Evolutionary conservation across 768 basidiomycete genomes (phyloP), one percentile per base, ranked within the genome.

Genomic region (Tylopilus rubrobrunneus): DNA sequence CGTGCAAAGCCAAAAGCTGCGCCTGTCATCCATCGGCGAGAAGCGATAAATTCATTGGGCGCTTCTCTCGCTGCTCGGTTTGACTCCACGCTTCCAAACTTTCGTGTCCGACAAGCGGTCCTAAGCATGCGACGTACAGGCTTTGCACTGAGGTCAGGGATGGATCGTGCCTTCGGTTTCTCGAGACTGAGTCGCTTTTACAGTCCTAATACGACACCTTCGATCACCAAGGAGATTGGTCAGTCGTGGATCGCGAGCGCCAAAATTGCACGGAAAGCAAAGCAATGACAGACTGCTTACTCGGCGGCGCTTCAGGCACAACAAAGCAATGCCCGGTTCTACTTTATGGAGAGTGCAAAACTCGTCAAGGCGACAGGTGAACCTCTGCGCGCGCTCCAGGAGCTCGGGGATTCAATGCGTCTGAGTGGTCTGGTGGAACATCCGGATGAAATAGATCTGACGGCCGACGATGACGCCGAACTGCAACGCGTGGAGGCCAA

Each of bases 281-380:
- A 92, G 0, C 94, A 98, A 67, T 86, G 84, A 77, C 96, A 98
- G 73, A 98, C 96, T 0, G 93, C 97, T 2, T 99, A 98, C 67
- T 97, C 91, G 63, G 94, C 97, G 7, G 83, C 89, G 58, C 78
- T 99, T 0, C 97, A 99, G 71, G 92, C 94, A 0, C 81, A 85
- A 52, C 86, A 91, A 62, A 77, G 76, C 57, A 77, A 82, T 21
- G 80, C 84, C 1, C 79, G 80, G 0, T 93, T 87, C 65, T 82
- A 86, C 17, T 97, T 95, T 71, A 78, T 98, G 47, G 90, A 98
- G 67, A 92, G 86, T 63, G 90, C 92, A 1, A 98, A 92, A 67
- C 80, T 98, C 5, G 73, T 89, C 54, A 86, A 86, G 58, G 83
- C 83, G 4, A 83, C 78, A 37, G 92, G 89, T 2, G 89, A 96